A percentile compares a stretch with the other conserved stretches of the same genome.
phyloP scores from a whole-genome alignment of 345 rosid species.

The Euphorbia lathyris region DNA sequence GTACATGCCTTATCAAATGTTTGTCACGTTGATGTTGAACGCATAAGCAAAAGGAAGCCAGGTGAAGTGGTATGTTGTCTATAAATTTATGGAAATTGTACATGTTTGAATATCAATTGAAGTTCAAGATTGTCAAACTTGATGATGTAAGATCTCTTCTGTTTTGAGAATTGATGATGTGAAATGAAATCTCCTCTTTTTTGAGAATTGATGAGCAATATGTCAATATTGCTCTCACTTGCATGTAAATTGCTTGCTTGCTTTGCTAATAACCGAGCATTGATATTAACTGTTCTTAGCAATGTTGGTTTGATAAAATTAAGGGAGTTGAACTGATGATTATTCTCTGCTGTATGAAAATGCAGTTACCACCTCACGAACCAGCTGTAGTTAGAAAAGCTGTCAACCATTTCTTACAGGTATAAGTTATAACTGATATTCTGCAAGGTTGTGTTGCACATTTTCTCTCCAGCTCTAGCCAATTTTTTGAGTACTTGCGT shows the following conservation, averaged over 20 bases:
- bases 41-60: slow-evolving; percentile 87
- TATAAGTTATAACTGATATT: slow-evolving; percentile 9
- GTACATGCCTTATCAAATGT: slow-evolving; percentile 94
- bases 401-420: slow-evolving; percentile 94
- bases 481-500: background rate
- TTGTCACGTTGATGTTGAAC: slow-evolving; percentile 92
- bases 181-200: no score
- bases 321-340: background rate
- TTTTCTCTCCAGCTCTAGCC: background rate
- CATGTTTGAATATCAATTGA: background rate
- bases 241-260: background rate
- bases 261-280: background rate
- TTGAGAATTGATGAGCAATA: background rate
- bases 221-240: background rate
- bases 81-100: background rate
- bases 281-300: background rate
- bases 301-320: background rate
- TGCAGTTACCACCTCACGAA: slow-evolving; percentile 95
- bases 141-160: background rate
- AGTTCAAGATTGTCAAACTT: background rate
- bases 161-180: no score
- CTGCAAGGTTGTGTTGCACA: background rate
- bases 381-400: slow-evolving; percentile 81
- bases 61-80: slow-evolving; percentile 67
- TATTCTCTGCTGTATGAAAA: background rate